Percentiles rank a stretch among this genome's conserved stretches.
Evolutionary conservation across 306 rosid genomes (phyloP).

Genomic region (Abrus precatorius): DNA sequence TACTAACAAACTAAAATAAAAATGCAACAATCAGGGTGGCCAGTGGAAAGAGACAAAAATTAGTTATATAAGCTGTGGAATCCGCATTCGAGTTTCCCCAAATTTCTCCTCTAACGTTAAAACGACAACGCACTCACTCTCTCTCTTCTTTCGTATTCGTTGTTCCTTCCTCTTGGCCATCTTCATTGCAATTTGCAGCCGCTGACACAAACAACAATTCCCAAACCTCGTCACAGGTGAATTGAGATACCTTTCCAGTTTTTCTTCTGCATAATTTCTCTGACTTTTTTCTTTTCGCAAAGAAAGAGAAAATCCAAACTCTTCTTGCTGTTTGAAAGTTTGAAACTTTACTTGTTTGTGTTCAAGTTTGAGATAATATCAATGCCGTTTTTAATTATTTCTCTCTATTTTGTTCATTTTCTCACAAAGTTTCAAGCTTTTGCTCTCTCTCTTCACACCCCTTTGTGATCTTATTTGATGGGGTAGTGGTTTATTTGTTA

Average conservation of each 20-base stretch:
- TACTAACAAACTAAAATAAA: not conserved
- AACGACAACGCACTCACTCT: not conserved
- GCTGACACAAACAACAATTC: not conserved
- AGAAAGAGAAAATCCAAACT: not conserved
- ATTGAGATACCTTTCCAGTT: not conserved
- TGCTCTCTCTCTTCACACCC: not conserved
- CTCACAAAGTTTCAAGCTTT: not conserved
- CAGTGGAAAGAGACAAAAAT: not conserved
- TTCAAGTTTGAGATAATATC: not conserved
- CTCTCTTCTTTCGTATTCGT: not conserved
- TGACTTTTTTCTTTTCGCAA: too few relatives aligned
- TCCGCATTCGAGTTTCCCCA: not conserved
- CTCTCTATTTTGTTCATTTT: not conserved
- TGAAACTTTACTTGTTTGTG: conserved; percentile 2
- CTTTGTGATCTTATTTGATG: not conserved
- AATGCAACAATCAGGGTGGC: not conserved
- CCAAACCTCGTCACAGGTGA: conserved; percentile 33
- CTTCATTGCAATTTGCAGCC: conserved; percentile 8
- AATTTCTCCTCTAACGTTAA: conserved; percentile 11
- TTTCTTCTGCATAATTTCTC: not conserved
- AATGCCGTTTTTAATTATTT: not conserved
- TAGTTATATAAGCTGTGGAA: conserved; percentile 27
- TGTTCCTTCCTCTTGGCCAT: not conserved
- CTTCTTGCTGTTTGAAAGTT: not conserved
- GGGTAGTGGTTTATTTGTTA: not conserved